Percentiles rank a stretch among this genome's conserved stretches.
Conservation (phyloP, 148 eudicot species). For the Cornus controversa region DNA sequence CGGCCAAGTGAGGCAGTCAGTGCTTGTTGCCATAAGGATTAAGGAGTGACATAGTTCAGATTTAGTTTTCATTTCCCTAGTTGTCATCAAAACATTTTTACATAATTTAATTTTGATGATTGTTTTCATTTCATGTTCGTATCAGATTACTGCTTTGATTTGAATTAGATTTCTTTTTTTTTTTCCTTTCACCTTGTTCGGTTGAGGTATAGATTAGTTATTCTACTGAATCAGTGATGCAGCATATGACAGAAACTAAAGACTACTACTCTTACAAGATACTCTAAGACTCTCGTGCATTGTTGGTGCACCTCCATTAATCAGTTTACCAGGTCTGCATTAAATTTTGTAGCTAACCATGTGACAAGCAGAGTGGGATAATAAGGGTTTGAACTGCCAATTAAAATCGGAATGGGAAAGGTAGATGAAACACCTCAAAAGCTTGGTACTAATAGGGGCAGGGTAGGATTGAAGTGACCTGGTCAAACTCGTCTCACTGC, state of each 20-base stretch:
- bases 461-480: background rate
- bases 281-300: too few species aligned
- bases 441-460: background rate
- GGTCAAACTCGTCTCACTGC: background rate
- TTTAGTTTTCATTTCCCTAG: background rate
- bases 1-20: too few species aligned
- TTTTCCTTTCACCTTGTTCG: too few species aligned
- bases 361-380: constrained; percentile 5
- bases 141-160: constrained; percentile 2
- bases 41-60: background rate
- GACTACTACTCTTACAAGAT: background rate
- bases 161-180: background rate
- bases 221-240: background rate
- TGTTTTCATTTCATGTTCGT: background rate
- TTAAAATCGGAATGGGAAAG: background rate
- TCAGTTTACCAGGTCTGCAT: background rate
- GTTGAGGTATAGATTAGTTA: background rate
- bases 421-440: background rate
- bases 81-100: background rate
- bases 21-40: too few species aligned
- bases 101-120: background rate
- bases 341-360: background rate
- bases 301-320: background rate
- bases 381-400: background rate
- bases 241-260: background rate